These are phyloP conservation scores for Mrakia blollopis DNA, from an alignment of 768 basidiomycete species.

Conservation along the genomic window DNA sequence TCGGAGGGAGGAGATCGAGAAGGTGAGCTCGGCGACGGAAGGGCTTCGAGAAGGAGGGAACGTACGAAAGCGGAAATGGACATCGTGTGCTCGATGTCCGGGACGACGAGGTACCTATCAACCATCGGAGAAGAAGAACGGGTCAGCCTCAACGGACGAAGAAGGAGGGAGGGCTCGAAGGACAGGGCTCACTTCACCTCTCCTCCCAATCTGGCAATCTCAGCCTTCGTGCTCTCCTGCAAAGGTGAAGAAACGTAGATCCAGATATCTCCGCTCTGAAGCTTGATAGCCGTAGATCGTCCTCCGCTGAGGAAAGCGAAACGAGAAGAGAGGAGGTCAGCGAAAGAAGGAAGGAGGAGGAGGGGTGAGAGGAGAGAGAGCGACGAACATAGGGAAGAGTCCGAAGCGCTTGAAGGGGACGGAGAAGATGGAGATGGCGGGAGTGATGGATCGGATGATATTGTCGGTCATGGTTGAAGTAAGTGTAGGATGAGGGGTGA, in stretches of 20 bases:
- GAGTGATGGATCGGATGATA: conserved; percentile 35
- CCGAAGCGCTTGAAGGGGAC: conserved; percentile 44
- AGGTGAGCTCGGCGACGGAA: neutral
- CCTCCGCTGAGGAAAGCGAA: conserved; percentile 53
- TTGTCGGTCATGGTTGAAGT: conserved; percentile 22
- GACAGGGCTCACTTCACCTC: conserved; percentile 56
- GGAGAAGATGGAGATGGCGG: conserved; percentile 44
- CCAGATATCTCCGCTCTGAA: conserved; percentile 67
- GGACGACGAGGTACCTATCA: conserved; percentile 45
- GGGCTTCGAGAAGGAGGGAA: neutral
- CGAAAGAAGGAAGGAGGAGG: neutral
- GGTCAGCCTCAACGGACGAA: neutral
- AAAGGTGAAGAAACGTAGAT: conserved; percentile 75
- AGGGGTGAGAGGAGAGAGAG: neutral
- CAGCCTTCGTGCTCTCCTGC: conserved; percentile 59
- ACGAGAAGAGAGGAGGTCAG: neutral
- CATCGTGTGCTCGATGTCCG: conserved; percentile 46
- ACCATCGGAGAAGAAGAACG: neutral
- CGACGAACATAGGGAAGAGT: conserved; percentile 8
- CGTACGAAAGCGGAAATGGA: conserved; percentile 35
- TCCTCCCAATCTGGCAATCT: conserved; percentile 57
- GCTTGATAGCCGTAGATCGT: conserved; percentile 71
- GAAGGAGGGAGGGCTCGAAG: neutral
- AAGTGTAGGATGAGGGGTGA: neutral
- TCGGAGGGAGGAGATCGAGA: conserved; percentile 40